Evolutionary conservation across 2,329 filamentous ascomycete genomes (phyloP).

Genomic region (Neurospora crassa): DNA sequence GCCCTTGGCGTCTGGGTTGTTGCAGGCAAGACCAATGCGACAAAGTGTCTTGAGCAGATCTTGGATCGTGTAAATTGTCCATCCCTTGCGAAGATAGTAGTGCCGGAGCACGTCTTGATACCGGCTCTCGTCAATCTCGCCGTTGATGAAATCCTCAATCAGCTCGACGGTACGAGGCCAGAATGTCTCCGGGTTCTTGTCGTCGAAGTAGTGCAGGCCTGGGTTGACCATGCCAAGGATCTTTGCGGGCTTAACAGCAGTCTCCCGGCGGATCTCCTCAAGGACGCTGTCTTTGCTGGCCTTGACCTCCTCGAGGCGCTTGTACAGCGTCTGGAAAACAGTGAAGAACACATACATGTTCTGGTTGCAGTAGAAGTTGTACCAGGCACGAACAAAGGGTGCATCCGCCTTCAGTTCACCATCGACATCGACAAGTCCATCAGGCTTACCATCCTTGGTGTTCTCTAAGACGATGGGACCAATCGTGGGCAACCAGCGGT

Average conservation of each 20-base stretch:
- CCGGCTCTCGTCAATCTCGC: slow-evolving; percentile 69
- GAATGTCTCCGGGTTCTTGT: slow-evolving; percentile 55
- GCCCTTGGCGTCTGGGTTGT: slow-evolving; percentile 68
- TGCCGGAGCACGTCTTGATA: slow-evolving; percentile 87
- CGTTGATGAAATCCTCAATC: slow-evolving; percentile 76
- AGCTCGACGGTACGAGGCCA: slow-evolving; percentile 80
- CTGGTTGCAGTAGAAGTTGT: slow-evolving; percentile 86
- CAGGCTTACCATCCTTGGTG: slow-evolving; percentile 15
- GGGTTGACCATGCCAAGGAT: slow-evolving; percentile 79
- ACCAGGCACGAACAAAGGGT: slow-evolving; percentile 69
- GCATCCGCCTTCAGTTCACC: slow-evolving; percentile 66
- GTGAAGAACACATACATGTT: slow-evolving; percentile 92
- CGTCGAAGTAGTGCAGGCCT: slow-evolving; percentile 66
- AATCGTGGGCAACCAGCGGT: slow-evolving; percentile 54
- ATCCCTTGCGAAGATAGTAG: slow-evolving; percentile 84
- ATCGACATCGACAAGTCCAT: slow-evolving; percentile 44
- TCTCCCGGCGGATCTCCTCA: slow-evolving; percentile 63
- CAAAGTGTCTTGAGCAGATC: slow-evolving; percentile 76
- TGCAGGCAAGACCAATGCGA: slow-evolving; percentile 72
- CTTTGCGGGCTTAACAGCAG: slow-evolving; percentile 68
- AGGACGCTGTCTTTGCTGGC: slow-evolving; percentile 63
- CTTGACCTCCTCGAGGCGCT: slow-evolving; percentile 76
- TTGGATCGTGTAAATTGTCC: slow-evolving; percentile 88
- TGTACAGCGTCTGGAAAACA: slow-evolving; percentile 85
- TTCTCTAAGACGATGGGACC: slow-evolving; percentile 40